phyloP scores from a whole-genome alignment of 345 rosid species.

The Mallotus nudiflorus region DNA sequence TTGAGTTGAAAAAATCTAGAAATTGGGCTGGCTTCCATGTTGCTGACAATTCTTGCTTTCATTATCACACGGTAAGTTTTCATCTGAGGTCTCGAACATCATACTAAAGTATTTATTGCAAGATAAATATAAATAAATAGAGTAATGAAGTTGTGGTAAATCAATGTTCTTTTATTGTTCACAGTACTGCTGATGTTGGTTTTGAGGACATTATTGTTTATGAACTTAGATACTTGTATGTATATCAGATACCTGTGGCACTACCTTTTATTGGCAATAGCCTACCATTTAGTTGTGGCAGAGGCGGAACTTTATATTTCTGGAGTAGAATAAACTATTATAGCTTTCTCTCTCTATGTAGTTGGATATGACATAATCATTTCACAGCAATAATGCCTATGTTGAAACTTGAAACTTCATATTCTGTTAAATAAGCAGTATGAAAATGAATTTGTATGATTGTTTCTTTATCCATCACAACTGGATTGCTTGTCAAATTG shows the following conservation, averaged over 20 bases:
- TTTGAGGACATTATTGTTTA: background rate
- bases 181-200: background rate
- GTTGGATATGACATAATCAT: background rate
- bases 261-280: background rate
- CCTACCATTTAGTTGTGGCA: background rate
- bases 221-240: background rate
- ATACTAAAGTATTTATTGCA: background rate
- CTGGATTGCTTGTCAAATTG: constrained; percentile 27
- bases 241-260: too few species aligned
- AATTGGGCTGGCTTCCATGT: constrained; percentile 78
- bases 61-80: constrained; percentile 73
- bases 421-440: background rate
- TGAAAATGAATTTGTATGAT: background rate
- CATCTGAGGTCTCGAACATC: constrained; percentile 4
- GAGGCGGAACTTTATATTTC: background rate
- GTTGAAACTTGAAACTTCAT: background rate
- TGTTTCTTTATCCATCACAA: background rate
- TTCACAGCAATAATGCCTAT: background rate
- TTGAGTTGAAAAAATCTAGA: constrained; percentile 65
- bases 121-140: background rate
- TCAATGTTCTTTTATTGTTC: background rate
- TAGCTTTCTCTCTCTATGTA: background rate
- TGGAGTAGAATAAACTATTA: background rate
- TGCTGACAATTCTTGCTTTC: constrained; percentile 91
- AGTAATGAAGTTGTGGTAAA: background rate